A percentile compares a stretch with the other conserved stretches of the same genome.
phyloP scores from a whole-genome alignment of 192 early-diverging fungal species.

The Backusella liffmaniae region DNA sequence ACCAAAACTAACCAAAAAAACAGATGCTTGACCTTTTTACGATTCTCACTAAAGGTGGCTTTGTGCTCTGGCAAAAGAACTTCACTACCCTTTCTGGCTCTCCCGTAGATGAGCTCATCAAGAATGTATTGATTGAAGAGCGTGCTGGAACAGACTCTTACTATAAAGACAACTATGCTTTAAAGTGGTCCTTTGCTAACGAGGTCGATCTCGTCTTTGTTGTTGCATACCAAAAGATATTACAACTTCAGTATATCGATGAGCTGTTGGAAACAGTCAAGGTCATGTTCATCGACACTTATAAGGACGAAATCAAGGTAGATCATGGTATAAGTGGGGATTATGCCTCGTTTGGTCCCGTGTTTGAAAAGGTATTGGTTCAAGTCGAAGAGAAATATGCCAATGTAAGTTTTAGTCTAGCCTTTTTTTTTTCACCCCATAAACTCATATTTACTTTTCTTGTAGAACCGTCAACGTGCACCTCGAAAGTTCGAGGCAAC shows the following conservation, averaged over 20 bases:
- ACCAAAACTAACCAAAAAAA: neutral
- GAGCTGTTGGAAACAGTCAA: slow-evolving; percentile 74
- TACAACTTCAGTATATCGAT: slow-evolving; percentile 82
- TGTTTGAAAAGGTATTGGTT: slow-evolving; percentile 66
- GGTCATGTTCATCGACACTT: slow-evolving; percentile 64
- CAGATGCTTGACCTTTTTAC: slow-evolving; percentile 85
- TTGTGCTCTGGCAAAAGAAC: slow-evolving; percentile 81
- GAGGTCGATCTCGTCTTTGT: slow-evolving; percentile 82
- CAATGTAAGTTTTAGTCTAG: slow-evolving; percentile 38
- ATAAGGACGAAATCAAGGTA: slow-evolving; percentile 39
- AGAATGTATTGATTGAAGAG: slow-evolving; percentile 79
- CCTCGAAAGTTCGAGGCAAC: slow-evolving; percentile 84
- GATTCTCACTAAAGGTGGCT: slow-evolving; percentile 82
- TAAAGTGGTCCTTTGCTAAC: slow-evolving; percentile 83
- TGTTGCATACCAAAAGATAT: slow-evolving; percentile 84
- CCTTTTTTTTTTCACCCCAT: neutral
- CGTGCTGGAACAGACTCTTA: slow-evolving; percentile 55
- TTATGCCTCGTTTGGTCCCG: slow-evolving; percentile 57
- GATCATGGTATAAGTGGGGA: slow-evolving; percentile 24
- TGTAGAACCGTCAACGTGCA: slow-evolving; percentile 42
- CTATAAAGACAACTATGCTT: slow-evolving; percentile 65
- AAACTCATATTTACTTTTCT: neutral
- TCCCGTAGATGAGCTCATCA: slow-evolving; percentile 74
- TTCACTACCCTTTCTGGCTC: slow-evolving; percentile 56
- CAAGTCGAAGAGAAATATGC: slow-evolving; percentile 68